These are phyloP conservation scores for Bidens hawaiensis DNA, from an alignment of 140 eudicot species.

Conservation along the genomic window DNA sequence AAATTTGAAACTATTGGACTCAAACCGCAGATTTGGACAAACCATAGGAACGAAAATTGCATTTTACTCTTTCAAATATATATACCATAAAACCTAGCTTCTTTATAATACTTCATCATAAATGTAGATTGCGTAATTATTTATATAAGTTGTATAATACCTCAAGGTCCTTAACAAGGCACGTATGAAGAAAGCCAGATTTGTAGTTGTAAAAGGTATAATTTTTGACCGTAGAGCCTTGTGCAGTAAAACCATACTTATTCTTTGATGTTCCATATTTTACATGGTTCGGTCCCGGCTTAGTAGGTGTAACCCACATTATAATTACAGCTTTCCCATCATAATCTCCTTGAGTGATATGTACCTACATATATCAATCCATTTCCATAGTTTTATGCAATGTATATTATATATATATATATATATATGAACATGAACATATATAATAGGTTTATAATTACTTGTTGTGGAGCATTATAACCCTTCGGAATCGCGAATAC, in stretches of 20 bases:
- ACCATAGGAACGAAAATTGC: too few species aligned
- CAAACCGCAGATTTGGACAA: too few species aligned
- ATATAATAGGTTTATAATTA: neutral
- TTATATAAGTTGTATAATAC: too few species aligned
- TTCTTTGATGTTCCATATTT: slow-evolving; percentile 17
- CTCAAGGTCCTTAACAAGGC: slow-evolving; percentile 18
- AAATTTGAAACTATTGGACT: too few species aligned
- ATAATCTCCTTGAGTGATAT: slow-evolving; percentile 88
- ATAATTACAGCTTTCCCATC: slow-evolving; percentile 77
- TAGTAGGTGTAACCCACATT: slow-evolving; percentile 78
- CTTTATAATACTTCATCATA: too few species aligned
- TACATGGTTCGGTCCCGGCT: slow-evolving; percentile 30
- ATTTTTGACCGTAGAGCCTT: slow-evolving; percentile 7
- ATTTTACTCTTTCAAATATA: too few species aligned
- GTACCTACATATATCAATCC: slow-evolving; percentile 47
- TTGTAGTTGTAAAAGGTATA: slow-evolving; percentile 21
- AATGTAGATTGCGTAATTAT: too few species aligned
- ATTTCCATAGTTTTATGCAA: too few species aligned
- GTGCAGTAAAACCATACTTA: slow-evolving; percentile 32
- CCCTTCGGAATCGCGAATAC: slow-evolving; percentile 72
- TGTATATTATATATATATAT: too few species aligned
- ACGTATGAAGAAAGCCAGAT: slow-evolving; percentile 22
- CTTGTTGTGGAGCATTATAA: slow-evolving; percentile 80
- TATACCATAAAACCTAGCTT: too few species aligned
- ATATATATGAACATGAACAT: too few species aligned